Conservation (phyloP, 2,329 filamentous ascomycete species). For the Clathrospora elynae region DNA sequence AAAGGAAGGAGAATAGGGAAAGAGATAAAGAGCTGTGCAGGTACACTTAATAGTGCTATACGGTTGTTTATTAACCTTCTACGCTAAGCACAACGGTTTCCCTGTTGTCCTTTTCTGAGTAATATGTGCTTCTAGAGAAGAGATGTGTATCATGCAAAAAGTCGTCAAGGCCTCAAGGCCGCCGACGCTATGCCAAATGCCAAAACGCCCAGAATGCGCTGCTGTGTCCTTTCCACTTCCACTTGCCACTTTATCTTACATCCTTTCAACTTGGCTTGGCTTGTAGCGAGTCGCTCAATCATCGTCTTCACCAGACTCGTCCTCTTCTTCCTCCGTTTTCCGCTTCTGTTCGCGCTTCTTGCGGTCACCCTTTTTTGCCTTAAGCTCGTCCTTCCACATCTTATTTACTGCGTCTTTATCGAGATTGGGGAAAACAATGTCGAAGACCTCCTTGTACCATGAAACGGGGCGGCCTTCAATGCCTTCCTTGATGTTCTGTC, state of each 20-base stretch:
- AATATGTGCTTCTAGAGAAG: no score
- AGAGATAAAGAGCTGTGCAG: no score
- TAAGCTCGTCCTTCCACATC: constrained; percentile 69
- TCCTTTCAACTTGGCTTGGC: background rate
- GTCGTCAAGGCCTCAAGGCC: no score
- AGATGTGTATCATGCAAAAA: no score
- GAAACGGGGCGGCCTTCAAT: constrained; percentile 87
- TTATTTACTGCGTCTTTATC: constrained; percentile 74
- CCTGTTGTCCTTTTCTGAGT: no score
- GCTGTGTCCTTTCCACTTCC: constrained; percentile 4
- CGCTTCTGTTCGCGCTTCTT: constrained; percentile 43
- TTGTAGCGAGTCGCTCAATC: constrained; percentile 24
- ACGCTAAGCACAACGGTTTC: no score
- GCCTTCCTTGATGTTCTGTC: constrained; percentile 94
- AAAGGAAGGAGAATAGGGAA: no score
- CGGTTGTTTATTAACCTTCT: no score
- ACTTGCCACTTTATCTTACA: constrained; percentile 20
- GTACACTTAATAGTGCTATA: no score
- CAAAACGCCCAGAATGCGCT: constrained; percentile 22
- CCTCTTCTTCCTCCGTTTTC: constrained; percentile 57
- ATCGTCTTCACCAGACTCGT: constrained; percentile 41
- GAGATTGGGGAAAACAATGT: constrained; percentile 83
- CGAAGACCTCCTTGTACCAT: constrained; percentile 95
- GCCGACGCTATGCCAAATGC: no score
- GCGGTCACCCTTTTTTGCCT: constrained; percentile 43